These are phyloP conservation scores for Fraxinus greggii DNA, from an alignment of 305 asterid genomes.

Conservation along the genomic window DNA sequence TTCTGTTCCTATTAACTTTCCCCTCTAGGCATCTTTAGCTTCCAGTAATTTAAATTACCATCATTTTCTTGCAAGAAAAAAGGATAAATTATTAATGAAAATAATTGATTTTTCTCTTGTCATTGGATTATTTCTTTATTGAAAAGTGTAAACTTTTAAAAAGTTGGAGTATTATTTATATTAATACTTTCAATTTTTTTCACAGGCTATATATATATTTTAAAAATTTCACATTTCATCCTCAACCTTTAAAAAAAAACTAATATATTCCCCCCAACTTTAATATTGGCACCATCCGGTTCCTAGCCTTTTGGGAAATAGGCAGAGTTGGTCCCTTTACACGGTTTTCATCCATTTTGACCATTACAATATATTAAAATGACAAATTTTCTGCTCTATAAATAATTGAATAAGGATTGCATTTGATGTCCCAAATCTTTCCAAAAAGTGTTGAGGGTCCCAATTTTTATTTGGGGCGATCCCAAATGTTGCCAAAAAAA, in stretches of 20 bases:
- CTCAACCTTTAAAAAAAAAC: background rate
- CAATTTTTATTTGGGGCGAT: background rate
- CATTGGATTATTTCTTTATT: background rate
- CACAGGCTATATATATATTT: background rate
- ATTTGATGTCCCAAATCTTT: background rate
- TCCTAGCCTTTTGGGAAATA: background rate
- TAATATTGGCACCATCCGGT: background rate
- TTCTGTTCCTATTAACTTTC: constrained; percentile 31
- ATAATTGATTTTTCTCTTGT: background rate
- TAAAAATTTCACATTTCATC: background rate
- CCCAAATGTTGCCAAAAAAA: background rate
- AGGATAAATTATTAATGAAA: constrained; percentile 3
- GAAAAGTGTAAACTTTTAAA: background rate
- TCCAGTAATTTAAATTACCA: constrained; percentile 6
- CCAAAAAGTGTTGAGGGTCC: background rate
- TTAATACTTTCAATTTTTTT: background rate
- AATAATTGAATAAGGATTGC: background rate
- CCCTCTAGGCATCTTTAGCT: constrained; percentile 18
- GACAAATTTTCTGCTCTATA: background rate
- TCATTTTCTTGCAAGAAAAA: constrained; percentile 23
- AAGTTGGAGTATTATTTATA: background rate
- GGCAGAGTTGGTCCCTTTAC: background rate
- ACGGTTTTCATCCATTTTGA: background rate
- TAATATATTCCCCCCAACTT: background rate
- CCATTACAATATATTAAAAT: background rate